Evolutionary conservation across 2,329 filamentous ascomycete genomes (phyloP).

Genomic region (Chrysoporthe austroafricana): DNA sequence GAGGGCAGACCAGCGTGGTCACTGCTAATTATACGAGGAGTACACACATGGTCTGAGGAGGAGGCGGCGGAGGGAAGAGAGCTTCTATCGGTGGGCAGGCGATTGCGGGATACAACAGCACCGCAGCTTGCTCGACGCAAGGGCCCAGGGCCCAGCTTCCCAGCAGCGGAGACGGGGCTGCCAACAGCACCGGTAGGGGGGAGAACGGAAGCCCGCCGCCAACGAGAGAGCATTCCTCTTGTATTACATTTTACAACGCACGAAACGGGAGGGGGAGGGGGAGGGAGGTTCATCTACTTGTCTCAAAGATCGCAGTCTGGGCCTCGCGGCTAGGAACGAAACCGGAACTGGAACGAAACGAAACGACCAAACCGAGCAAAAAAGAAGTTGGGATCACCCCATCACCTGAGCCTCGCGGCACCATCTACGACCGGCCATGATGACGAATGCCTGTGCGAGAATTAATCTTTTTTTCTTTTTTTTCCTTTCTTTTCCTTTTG

Average conservation of each 20-base stretch:
- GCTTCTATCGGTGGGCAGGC: constrained; percentile 6
- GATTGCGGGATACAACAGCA: constrained; percentile 34
- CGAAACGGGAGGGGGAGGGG: background rate
- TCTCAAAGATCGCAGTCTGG: constrained; percentile 34
- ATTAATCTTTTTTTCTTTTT: constrained; percentile 16
- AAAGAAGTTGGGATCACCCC: background rate
- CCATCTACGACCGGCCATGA: constrained; percentile 23
- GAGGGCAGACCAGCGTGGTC: constrained; percentile 31
- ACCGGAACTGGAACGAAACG: background rate
- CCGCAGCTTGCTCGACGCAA: constrained; percentile 29
- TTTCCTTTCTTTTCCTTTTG: constrained; percentile 14
- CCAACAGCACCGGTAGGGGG: background rate
- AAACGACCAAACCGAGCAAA: background rate
- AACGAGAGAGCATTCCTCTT: background rate
- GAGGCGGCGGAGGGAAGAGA: background rate
- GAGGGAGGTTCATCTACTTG: background rate
- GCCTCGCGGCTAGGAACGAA: constrained; percentile 37
- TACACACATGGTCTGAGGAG: background rate
- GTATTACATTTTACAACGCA: background rate
- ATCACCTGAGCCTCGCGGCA: background rate
- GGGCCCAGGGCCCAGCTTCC: background rate
- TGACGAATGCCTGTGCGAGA: constrained; percentile 18
- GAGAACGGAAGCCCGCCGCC: background rate
- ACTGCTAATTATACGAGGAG: constrained; percentile 18
- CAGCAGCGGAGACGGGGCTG: background rate